phyloP scores from a whole-genome alignment of 176 grass and related monocot genomes.

The Stipa capillata region DNA sequence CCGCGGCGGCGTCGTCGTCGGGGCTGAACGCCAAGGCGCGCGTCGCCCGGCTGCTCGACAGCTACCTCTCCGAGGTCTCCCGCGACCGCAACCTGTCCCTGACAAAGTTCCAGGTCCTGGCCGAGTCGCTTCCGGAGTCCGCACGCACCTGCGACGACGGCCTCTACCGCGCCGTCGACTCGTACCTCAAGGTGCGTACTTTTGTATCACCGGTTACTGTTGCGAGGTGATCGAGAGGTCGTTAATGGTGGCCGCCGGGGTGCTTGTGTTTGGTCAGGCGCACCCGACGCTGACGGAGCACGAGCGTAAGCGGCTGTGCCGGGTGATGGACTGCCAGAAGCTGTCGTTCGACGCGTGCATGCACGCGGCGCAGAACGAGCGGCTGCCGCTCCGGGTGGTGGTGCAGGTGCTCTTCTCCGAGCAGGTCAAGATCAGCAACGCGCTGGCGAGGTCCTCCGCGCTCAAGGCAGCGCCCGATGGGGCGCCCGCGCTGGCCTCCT shows the following conservation, averaged over 20 bases:
- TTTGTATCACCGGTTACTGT: background rate
- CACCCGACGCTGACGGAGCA: slow-evolving; percentile 89
- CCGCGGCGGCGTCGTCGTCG: background rate
- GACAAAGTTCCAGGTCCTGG: slow-evolving; percentile 93
- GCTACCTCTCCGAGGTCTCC: slow-evolving; percentile 95
- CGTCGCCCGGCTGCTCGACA: slow-evolving; percentile 78
- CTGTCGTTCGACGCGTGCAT: slow-evolving; percentile 95
- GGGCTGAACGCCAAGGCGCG: slow-evolving; percentile 62
- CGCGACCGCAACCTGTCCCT: slow-evolving; percentile 84
- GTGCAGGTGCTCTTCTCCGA: slow-evolving; percentile 99
- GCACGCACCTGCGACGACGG: slow-evolving; percentile 85
- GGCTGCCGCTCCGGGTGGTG: slow-evolving; percentile 89
- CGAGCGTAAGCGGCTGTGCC: slow-evolving; percentile 81
- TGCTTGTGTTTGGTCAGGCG: slow-evolving; percentile 25
- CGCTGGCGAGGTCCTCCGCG: slow-evolving; percentile 43
- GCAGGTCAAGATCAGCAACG: slow-evolving; percentile 97
- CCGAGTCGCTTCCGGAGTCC: slow-evolving; percentile 85
- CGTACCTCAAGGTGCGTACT: slow-evolving; percentile 95
- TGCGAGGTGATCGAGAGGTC: background rate
- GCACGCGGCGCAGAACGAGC: slow-evolving; percentile 97
- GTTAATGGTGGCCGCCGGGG: background rate
- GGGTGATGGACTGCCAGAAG: slow-evolving; percentile 99
- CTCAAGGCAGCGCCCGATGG: slow-evolving; percentile 3
- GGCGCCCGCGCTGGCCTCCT: background rate
- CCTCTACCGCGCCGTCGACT: slow-evolving; percentile 91